Evolutionary conservation across 805 yeast species (phyloP).

Genomic region (Candida sonorensis): DNA sequence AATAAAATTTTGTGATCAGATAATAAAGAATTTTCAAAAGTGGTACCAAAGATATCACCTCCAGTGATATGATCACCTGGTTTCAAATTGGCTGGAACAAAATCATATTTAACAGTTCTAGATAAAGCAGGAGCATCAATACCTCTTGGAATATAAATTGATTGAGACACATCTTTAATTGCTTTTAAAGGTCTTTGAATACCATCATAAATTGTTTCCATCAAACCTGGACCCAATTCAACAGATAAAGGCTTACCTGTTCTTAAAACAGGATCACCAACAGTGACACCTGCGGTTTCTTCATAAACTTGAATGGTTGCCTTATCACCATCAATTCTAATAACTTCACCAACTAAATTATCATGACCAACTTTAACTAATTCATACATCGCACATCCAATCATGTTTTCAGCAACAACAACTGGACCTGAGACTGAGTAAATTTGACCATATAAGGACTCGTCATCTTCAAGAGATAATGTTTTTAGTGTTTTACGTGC

Average conservation of each 20-base stretch:
- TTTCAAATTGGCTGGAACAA: constrained; percentile 68
- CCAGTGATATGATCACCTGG: constrained; percentile 98
- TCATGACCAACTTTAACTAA: constrained; percentile 97
- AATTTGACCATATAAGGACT: constrained; percentile 79
- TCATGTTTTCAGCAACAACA: constrained; percentile 95
- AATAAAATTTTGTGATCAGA: constrained; percentile 89
- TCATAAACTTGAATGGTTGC: constrained; percentile 99
- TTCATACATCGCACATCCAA: constrained; percentile 99
- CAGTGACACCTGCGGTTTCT: constrained; percentile 98
- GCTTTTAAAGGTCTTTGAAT: constrained; percentile 98
- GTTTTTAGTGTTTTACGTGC: constrained; percentile 92
- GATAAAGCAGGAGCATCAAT: constrained; percentile 92
- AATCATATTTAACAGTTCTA: constrained; percentile 77
- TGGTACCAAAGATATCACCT: constrained; percentile 94
- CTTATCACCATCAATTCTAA: constrained; percentile 92
- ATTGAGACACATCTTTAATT: constrained; percentile 78
- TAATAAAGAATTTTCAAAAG: constrained; percentile 88
- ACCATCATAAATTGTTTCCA: constrained; percentile 99
- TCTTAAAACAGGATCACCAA: constrained; percentile 97
- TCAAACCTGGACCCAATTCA: constrained; percentile 97
- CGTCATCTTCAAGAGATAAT: constrained; percentile 68
- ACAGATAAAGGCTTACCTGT: constrained; percentile 99
- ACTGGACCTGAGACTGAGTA: constrained; percentile 98
- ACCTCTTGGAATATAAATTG: constrained; percentile 98
- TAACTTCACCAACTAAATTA: constrained; percentile 95